Conservation (phyloP, 177 flowering plant genomes). For the Tripterygium wilfordii region DNA sequence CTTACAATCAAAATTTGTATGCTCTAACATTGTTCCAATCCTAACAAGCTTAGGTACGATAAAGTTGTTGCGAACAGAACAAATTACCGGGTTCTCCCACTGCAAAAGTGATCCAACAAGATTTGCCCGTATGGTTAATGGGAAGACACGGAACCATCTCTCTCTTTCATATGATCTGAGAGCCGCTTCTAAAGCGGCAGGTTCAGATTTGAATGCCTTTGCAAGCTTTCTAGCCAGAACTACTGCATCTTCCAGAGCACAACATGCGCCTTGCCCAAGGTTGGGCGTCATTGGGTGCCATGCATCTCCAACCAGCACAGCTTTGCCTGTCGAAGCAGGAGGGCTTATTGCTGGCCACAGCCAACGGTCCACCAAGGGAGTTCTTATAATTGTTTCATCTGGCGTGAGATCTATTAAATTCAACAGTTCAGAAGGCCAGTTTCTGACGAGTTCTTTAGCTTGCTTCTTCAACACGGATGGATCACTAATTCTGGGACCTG, state of each 20-base stretch:
- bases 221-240: constrained; percentile 67
- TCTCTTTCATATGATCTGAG: constrained; percentile 51
- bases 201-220: constrained; percentile 28
- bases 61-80: constrained; percentile 60
- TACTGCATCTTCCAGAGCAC: constrained; percentile 86
- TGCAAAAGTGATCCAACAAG: constrained; percentile 73
- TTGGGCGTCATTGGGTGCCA: constrained; percentile 99
- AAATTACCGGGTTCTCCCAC: constrained; percentile 71
- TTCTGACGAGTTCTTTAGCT: constrained; percentile 43
- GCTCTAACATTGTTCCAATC: constrained; percentile 72
- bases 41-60: constrained; percentile 69
- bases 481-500: constrained; percentile 74
- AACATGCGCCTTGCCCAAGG: constrained; percentile 94
- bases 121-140: constrained; percentile 67
- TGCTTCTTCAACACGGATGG: constrained; percentile 52
- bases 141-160: constrained; percentile 81
- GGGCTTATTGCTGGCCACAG: constrained; percentile 79
- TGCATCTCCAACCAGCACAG: constrained; percentile 88
- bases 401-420: constrained; percentile 57
- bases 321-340: constrained; percentile 45
- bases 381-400: constrained; percentile 57
- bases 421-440: constrained; percentile 60
- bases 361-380: constrained; percentile 82
- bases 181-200: constrained; percentile 41
- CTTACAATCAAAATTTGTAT: constrained; percentile 71